Conservation (phyloP, 257 asterid species). For the Solanum chmielewskii region DNA sequence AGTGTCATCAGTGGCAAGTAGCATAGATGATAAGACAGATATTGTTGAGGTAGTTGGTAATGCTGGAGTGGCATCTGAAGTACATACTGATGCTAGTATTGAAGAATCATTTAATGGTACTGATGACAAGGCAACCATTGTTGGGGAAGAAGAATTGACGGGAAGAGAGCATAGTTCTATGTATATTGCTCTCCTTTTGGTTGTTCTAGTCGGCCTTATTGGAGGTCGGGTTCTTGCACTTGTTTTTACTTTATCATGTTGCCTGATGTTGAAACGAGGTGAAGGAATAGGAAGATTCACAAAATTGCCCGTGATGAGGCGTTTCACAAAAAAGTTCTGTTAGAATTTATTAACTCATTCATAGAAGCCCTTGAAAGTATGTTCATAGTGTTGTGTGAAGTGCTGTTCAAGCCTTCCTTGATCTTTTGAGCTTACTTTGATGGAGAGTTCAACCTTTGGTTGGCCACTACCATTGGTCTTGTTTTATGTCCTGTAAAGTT, state of each 20-base stretch:
- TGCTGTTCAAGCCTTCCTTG: neutral
- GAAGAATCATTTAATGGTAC: neutral
- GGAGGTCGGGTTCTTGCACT: constrained; percentile 4
- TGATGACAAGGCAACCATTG: constrained; percentile 1
- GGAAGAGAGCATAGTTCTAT: constrained; percentile 1
- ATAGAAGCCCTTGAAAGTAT: neutral
- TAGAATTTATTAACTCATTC: neutral
- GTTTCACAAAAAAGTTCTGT: neutral
- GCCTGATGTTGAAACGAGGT: neutral
- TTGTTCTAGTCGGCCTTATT: constrained; percentile 55
- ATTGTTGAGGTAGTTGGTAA: neutral
- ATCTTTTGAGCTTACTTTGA: neutral
- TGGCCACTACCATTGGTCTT: neutral
- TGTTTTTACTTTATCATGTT: neutral
- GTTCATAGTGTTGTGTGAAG: neutral
- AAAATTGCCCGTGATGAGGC: neutral
- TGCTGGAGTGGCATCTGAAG: neutral
- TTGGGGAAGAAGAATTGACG: neutral
- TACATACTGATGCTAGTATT: neutral
- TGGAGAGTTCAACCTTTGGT: neutral
- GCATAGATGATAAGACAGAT: neutral
- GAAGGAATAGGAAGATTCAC: neutral
- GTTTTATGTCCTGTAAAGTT: constrained; percentile 1
- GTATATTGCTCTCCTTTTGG: constrained; percentile 21
- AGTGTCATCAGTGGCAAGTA: neutral